Base-by-base conservation (phyloP, 805 yeast genomes). In the Zygosaccharomyces gambellarensis region DNA sequence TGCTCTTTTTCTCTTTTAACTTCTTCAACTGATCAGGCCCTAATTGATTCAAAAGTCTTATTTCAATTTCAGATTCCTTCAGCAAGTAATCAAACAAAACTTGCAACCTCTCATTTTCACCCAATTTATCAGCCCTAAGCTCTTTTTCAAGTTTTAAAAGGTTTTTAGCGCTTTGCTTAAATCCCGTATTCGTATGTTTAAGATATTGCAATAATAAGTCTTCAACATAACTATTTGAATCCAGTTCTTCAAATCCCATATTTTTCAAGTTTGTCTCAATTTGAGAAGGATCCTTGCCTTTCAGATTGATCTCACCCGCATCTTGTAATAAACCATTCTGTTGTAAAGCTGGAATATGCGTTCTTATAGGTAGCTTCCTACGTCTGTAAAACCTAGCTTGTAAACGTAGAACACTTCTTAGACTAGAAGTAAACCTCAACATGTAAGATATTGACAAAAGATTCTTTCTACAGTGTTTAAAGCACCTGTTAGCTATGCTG, bases 191-290 rank as follows among this genome's bases (percentile, higher is more conserved):
- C 4, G 56, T 48, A 31, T 53, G 49, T 22, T 61, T 53, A 23
- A 65, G 49, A 47, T 64, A 65, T n/a, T 56, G 50, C 17, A 62
- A 25, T 25, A 64, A 44, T 27, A 56, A 28, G 17, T 59, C 57
- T 22, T 57, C 55, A 4, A 49, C 29, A 36, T 54, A 39, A n/a
- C 32, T 45, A 32, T 38, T 31, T 5, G 50, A 41, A 36, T 55
- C 48, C 22, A 56, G 36, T n/a, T 51, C 52, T 17, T 51, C 46
- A 38, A 60, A 55, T 5, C 57, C 58, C 21, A 53, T 45, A 8
- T 39, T 53, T 32, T 46, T 50, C 43, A 57, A 39, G 10, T 50
- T 50, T 19, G 43, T 40, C 21, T 52, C 53, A 2, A 50, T 49
- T 12, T 39, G 50, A 14, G 50, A 51, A 17, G 50, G 45, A 11